Conservation (phyloP, 2,329 filamentous ascomycete genomes). For the Chrysoporthe cubensis region DNA sequence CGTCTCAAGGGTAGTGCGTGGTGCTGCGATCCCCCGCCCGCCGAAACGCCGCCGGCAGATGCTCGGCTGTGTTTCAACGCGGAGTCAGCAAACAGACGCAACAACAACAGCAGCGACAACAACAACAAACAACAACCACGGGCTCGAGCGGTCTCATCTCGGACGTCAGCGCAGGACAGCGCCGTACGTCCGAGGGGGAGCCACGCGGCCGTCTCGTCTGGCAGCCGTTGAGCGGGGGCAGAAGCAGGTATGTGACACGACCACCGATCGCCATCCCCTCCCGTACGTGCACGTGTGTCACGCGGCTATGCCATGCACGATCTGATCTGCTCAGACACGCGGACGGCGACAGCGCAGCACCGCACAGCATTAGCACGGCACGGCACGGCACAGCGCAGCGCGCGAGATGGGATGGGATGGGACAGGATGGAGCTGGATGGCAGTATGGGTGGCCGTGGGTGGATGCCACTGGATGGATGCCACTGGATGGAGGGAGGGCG, state of each 20-base stretch:
- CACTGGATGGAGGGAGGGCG: no score
- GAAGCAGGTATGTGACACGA: not conserved
- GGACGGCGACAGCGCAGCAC: not conserved
- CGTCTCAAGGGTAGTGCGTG: not conserved
- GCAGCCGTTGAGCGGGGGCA: not conserved
- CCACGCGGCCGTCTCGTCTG: not conserved
- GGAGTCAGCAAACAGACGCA: not conserved
- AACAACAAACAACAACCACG: not conserved
- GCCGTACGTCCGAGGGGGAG: not conserved
- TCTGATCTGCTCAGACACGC: constrained; percentile 3
- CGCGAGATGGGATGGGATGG: not conserved
- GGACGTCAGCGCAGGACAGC: not conserved
- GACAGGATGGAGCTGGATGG: no score
- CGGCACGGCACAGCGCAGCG: not conserved
- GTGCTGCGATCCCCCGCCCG: constrained; percentile 11
- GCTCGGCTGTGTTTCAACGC: constrained; percentile 3
- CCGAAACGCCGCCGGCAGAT: constrained; percentile 24
- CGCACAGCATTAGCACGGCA: not conserved
- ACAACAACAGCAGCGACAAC: not conserved
- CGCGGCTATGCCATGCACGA: constrained; percentile 6
- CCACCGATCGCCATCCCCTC: no score
- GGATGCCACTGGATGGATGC: not conserved
- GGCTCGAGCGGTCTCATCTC: not conserved
- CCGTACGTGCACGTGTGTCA: not conserved
- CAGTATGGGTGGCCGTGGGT: no score